phyloP scores from a whole-genome alignment of 1,284 basidiomycete genomes.

The Phylloboletellus chloephorus region DNA sequence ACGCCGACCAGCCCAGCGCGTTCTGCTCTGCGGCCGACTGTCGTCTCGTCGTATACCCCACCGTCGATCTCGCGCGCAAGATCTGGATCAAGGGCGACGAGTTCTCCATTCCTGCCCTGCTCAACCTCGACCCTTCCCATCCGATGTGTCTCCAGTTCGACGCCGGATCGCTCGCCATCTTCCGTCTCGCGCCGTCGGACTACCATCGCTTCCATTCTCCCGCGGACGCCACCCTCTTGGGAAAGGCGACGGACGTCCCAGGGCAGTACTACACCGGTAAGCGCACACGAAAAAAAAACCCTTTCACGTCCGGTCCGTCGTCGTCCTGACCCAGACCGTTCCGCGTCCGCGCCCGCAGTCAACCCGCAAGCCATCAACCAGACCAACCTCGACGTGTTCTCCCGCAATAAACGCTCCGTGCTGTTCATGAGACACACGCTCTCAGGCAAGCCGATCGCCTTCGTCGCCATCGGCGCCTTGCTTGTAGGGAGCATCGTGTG shows the following conservation, averaged over 20 bases:
- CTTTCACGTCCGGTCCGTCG: neutral
- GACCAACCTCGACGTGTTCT: conserved; percentile 64
- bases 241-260: conserved; percentile 45
- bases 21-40: conserved; percentile 74
- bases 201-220: conserved; percentile 86
- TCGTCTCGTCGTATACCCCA: conserved; percentile 64
- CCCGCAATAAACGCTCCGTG: conserved; percentile 63
- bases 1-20: conserved; percentile 47
- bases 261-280: conserved; percentile 58
- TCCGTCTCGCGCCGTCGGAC: conserved; percentile 76
- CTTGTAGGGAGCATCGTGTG: conserved; percentile 54
- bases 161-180: conserved; percentile 56
- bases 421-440: conserved; percentile 45
- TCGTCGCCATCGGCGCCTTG: conserved; percentile 61
- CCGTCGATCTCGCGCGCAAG: conserved; percentile 54
- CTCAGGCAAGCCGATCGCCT: conserved; percentile 46
- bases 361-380: conserved; percentile 83
- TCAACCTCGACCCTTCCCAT: conserved; percentile 40
- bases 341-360: conserved; percentile 34
- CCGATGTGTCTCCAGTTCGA: conserved; percentile 40
- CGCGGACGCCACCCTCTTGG: conserved; percentile 50
- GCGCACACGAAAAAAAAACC: conserved; percentile 17
- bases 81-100: conserved; percentile 77
- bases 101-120: conserved; percentile 62
- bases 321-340: no score